These are phyloP conservation scores for Diaporthe eres DNA, from an alignment of 2,329 filamentous ascomycete species.

Conservation along the genomic window DNA sequence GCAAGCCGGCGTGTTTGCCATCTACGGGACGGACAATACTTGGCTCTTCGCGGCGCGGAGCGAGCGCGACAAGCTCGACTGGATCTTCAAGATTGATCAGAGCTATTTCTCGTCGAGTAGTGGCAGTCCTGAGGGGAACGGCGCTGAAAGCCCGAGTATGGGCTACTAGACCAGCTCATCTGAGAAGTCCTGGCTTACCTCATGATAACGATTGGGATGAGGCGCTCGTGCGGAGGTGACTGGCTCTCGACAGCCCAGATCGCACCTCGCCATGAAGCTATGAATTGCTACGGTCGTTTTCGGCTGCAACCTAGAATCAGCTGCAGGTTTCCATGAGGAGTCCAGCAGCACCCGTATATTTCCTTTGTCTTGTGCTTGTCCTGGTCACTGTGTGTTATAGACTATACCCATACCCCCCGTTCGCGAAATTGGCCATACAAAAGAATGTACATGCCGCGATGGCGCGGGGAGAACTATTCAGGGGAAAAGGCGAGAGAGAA, in stretches of 20 bases:
- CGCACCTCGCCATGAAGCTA: constrained; percentile 16
- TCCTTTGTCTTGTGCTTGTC: constrained; percentile 33
- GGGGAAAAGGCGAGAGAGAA: background rate
- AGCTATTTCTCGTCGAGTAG: constrained; percentile 70
- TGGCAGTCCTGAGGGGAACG: constrained; percentile 51
- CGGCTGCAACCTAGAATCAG: constrained; percentile 9
- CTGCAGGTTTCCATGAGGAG: background rate
- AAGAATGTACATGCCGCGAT: constrained; percentile 28
- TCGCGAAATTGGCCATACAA: constrained; percentile 35
- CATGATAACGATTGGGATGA: background rate
- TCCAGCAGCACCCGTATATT: constrained; percentile 3
- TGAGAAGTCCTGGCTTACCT: background rate
- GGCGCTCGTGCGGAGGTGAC: constrained; percentile 7
- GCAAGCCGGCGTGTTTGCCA: constrained; percentile 86
- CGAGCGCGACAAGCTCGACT: constrained; percentile 94
- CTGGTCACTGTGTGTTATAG: constrained; percentile 36
- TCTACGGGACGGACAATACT: constrained; percentile 95
- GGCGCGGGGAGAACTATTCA: constrained; percentile 12
- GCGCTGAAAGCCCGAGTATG: constrained; percentile 53
- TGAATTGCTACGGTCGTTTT: constrained; percentile 19
- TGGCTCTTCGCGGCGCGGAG: constrained; percentile 93
- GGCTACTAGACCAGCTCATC: constrained; percentile 3
- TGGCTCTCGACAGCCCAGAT: background rate
- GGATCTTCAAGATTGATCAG: constrained; percentile 96
- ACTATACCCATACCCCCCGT: constrained; percentile 41